Conservation (phyloP, 1,139 yeast species). For the Eremothecium sinecaudum region DNA sequence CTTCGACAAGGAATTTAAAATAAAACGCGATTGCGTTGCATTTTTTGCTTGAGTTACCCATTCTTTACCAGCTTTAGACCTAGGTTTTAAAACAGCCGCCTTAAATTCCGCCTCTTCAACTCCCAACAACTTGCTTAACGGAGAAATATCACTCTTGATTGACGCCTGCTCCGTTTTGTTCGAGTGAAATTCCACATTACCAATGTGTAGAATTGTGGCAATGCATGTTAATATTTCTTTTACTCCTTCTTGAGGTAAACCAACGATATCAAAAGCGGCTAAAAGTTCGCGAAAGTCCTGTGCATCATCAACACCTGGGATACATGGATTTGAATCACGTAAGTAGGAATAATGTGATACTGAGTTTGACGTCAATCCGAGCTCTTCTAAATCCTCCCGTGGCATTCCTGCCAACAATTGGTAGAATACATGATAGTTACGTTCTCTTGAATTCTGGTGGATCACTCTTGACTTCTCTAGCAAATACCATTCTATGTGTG, state of each 20-base stretch:
- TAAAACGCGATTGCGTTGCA: conserved; percentile 68
- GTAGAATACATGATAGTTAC: conserved; percentile 90
- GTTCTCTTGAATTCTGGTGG: conserved; percentile 62
- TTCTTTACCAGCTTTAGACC: conserved; percentile 88
- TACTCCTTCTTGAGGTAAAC: conserved; percentile 49
- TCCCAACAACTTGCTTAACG: conserved; percentile 57
- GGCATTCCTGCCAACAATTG: conserved; percentile 69
- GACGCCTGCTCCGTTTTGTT: conserved; percentile 75
- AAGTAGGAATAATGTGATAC: conserved; percentile 44
- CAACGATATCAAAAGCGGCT: conserved; percentile 66
- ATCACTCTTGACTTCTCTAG: conserved; percentile 91
- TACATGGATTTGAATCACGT: conserved; percentile 42
- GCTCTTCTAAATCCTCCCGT: conserved; percentile 38
- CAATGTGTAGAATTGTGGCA: conserved; percentile 74
- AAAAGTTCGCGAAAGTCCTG: conserved; percentile 53
- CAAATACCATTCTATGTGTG: conserved; percentile 88
- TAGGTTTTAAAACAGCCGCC: conserved; percentile 60
- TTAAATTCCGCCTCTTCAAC: conserved; percentile 47
- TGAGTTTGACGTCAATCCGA: conserved; percentile 35
- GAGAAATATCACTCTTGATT: conserved; percentile 48
- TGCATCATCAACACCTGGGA: conserved; percentile 67
- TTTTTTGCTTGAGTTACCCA: conserved; percentile 71
- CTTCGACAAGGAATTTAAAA: conserved; percentile 83
- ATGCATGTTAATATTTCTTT: conserved; percentile 54
- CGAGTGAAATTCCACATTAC: conserved; percentile 69